Evolutionary conservation across 345 rosid species (phyloP).

Genomic region (Bruguiera parviflora): DNA sequence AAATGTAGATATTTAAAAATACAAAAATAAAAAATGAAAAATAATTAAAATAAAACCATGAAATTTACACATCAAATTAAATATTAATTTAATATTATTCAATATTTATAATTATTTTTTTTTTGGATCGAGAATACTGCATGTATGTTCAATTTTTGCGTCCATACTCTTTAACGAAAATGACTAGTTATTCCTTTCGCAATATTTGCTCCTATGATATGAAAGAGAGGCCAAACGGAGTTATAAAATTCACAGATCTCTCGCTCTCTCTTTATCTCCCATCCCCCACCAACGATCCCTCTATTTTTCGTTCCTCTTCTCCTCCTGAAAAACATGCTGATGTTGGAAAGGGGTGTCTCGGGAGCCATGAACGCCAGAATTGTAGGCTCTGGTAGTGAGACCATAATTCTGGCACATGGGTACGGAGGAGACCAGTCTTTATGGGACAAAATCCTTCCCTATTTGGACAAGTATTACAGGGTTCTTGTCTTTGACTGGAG

Average conservation of each 20-base stretch:
- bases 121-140: no score
- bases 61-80: no score
- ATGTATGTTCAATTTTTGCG: no score
- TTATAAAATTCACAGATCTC: background rate
- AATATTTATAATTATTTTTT: no score
- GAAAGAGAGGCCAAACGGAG: background rate
- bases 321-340: constrained; percentile 26
- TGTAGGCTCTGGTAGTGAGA: constrained; percentile 33
- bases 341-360: constrained; percentile 36
- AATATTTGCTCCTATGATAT: constrained; percentile 3
- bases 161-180: no score
- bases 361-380: constrained; percentile 59
- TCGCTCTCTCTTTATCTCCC: background rate
- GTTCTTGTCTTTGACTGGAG: constrained; percentile 71
- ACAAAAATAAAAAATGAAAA: no score
- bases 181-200: background rate
- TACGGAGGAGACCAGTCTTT: constrained; percentile 65
- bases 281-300: no score
- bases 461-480: constrained; percentile 38
- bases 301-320: background rate
- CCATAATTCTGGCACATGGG: constrained; percentile 53
- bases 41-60: no score
- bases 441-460: constrained; percentile 37
- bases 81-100: no score
- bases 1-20: no score